Conservation (phyloP, 2,329 filamentous ascomycete genomes). For the Boeremia exigua region DNA sequence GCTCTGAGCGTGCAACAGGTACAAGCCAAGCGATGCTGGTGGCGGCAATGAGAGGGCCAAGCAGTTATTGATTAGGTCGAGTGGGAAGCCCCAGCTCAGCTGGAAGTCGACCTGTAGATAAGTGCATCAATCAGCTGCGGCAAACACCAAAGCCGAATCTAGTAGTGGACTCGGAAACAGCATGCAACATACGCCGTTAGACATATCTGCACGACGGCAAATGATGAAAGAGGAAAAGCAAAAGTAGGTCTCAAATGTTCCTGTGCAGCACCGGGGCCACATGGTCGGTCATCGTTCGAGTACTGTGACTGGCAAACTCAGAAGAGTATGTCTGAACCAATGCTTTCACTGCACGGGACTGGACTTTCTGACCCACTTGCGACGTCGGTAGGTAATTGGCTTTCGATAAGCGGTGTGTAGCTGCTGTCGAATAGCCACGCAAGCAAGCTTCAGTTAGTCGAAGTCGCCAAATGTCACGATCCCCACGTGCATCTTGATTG, state of each 20-base stretch:
- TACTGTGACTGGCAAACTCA: neutral
- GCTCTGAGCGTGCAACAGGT: too few relatives aligned
- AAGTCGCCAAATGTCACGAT: neutral
- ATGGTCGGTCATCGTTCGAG: neutral
- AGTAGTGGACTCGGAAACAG: neutral
- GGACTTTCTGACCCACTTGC: neutral
- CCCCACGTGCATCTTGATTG: conserved; percentile 1
- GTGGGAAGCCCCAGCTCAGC: neutral
- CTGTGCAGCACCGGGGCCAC: neutral
- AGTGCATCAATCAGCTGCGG: neutral
- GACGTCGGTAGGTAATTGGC: neutral
- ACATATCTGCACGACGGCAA: neutral
- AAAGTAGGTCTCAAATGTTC: neutral
- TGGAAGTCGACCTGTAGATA: neutral
- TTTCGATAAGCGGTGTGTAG: conserved; percentile 5
- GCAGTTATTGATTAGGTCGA: neutral
- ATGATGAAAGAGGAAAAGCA: neutral
- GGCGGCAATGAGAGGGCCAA: too few relatives aligned
- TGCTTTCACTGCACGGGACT: neutral
- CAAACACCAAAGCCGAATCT: neutral
- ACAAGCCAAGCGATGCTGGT: too few relatives aligned
- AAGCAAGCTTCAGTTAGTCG: conserved; percentile 6
- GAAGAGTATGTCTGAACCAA: neutral
- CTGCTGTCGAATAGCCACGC: conserved; percentile 1
- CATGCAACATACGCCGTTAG: neutral